Evolutionary conservation across 352 stramenopile species (phyloP), one percentile per base, ranked within the genome.

Genomic region (Nothophytophthora sp.): DNA sequence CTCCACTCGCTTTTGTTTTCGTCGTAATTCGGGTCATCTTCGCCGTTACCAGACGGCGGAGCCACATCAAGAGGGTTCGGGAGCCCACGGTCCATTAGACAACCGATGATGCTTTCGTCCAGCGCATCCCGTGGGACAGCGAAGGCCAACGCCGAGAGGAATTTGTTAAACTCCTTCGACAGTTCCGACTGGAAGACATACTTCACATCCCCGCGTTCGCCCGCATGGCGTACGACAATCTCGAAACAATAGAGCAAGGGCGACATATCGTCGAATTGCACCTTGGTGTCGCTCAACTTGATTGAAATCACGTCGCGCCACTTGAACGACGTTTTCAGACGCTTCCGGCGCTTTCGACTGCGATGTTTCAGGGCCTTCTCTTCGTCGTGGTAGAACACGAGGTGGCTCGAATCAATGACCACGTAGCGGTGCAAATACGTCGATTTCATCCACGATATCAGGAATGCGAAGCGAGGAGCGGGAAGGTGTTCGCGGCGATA

Each of bases 331-430:
- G 82, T 89, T 64, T 91, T 91, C 12, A 90, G 66, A 35, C 88
- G 86, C 51, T 89, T 91, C 13, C 79, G 64, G 30, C 84, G 74
- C 39, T 84, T 86, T 10, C 76, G 72, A 56, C 77, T 90, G 23
- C 86, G 83, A 24, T 96, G 83, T 22, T 88, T 88, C 0, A 94
- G 51, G 1, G 86, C 86, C n/a, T 73, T 49, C 51, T 92, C 82
- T 69, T 96, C 86, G 24, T 92, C 66, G 37, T 85, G 76, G 54
- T 96, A 96, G 44, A 90, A 92, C 33, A 91, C 74, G 34, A 96
- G 63, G 37, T 75, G 74, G 18, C 71, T 67, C 11, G 55, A 70
- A 35, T 96, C 86, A 28, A 94, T 62, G 2, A 96, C 76, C 4
- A 93, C 75, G 39, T 93, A 96, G 1, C 86, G 83, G 51, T 95